These are phyloP conservation scores for Sarcomyxa edulis DNA, from an alignment of 768 basidiomycete genomes.

Conservation along the genomic window DNA sequence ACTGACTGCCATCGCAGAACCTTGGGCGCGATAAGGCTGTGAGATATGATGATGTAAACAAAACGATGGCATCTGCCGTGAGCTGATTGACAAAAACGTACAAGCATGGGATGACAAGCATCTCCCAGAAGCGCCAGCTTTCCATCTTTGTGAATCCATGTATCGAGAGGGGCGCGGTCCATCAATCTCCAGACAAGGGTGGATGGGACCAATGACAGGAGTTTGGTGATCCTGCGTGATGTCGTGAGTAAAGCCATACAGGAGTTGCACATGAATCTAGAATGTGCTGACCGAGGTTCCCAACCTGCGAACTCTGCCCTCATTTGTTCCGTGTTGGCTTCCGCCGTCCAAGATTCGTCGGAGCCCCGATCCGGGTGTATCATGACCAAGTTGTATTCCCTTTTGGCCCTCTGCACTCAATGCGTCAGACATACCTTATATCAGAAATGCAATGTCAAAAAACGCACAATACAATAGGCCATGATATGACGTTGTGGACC, in stretches of 20 bases:
- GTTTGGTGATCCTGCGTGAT: slow-evolving; percentile 35
- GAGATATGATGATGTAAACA: slow-evolving; percentile 1
- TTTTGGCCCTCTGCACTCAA: slow-evolving; percentile 24
- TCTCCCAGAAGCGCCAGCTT: slow-evolving; percentile 46
- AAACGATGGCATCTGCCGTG: background rate
- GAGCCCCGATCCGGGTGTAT: slow-evolving; percentile 31
- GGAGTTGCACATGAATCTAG: background rate
- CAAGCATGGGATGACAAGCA: slow-evolving; percentile 55
- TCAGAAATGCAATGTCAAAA: background rate
- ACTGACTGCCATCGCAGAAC: slow-evolving; percentile 45
- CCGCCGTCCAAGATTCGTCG: slow-evolving; percentile 39
- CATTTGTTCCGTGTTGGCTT: slow-evolving; percentile 41
- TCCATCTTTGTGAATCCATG: slow-evolving; percentile 41
- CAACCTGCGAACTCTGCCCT: slow-evolving; percentile 39
- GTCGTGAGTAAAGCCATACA: background rate
- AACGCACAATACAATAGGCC: slow-evolving; percentile 30
- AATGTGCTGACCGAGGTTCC: slow-evolving; percentile 36
- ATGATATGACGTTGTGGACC: slow-evolving; percentile 38
- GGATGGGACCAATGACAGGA: slow-evolving; percentile 38
- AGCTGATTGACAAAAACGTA: slow-evolving; percentile 22
- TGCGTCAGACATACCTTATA: background rate
- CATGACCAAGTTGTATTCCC: slow-evolving; percentile 42
- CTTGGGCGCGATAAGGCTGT: slow-evolving; percentile 48
- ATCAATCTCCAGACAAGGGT: slow-evolving; percentile 44
- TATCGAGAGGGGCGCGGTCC: slow-evolving; percentile 40